Conservation (phyloP, 2,329 filamentous ascomycete species). For the Fulvia fulva region DNA sequence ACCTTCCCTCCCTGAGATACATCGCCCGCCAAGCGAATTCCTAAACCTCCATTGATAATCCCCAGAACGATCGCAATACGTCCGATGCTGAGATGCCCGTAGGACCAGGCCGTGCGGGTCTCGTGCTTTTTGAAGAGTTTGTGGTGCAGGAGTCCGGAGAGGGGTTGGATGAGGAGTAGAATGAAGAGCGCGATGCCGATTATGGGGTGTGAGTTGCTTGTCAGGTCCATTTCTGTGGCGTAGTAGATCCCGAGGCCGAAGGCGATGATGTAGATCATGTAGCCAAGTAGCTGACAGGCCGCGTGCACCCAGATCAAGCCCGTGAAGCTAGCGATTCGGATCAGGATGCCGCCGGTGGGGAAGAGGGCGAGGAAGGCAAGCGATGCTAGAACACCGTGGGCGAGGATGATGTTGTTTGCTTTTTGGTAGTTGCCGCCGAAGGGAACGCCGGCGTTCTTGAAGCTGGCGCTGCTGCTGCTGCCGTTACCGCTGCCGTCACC, state of each 20-base stretch:
- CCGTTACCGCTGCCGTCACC: background rate
- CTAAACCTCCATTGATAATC: constrained; percentile 55
- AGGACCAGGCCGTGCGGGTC: constrained; percentile 44
- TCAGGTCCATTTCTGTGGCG: constrained; percentile 38
- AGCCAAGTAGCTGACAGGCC: constrained; percentile 47
- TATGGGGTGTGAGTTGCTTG: constrained; percentile 47
- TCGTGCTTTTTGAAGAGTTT: constrained; percentile 46
- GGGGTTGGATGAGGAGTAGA: constrained; percentile 53
- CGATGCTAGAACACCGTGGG: constrained; percentile 42
- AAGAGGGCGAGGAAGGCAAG: constrained; percentile 46
- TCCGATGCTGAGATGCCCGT: constrained; percentile 33
- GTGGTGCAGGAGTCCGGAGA: constrained; percentile 52
- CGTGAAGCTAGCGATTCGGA: constrained; percentile 43
- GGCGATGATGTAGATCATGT: constrained; percentile 47
- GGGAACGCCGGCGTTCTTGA: constrained; percentile 8
- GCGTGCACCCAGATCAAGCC: constrained; percentile 46
- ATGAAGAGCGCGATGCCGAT: constrained; percentile 52
- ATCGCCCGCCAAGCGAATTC: constrained; percentile 45
- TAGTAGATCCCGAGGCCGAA: constrained; percentile 52
- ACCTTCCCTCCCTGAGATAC: constrained; percentile 32
- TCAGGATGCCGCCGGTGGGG: constrained; percentile 43
- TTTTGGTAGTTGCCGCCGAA: constrained; percentile 27
- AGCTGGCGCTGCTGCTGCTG: constrained; percentile 7
- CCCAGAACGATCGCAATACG: constrained; percentile 46
- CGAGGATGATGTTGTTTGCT: constrained; percentile 31